Base-by-base conservation (phyloP, 1,284 basidiomycete species). In the Cryptococcus sp. region DNA sequence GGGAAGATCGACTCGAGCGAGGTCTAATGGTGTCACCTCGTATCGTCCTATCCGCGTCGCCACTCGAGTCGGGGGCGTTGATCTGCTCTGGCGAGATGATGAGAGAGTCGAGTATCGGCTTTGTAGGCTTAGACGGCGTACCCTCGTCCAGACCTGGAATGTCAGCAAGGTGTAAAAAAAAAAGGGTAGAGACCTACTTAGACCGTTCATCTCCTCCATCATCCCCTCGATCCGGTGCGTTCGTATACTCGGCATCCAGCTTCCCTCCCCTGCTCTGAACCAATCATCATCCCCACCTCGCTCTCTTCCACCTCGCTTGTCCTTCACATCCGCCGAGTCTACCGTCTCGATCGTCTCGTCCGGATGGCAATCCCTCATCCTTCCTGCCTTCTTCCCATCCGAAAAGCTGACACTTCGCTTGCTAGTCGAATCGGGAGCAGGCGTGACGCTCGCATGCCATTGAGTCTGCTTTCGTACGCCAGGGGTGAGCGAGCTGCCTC, bases 391-490 rank as follows among this genome's bases (percentile, higher is more conserved):
- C 63, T 84, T 86, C 4, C 91, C 90, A 65, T 97, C 92, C 18
- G 89, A 93, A 73, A 97, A 97, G 68, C 88, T 92, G 45, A 97
- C 92, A 38, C 87, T 92, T 26, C 91, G 81, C 23, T 83, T 80
- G 53, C 83, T 78, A 7, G 42, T 50, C 2, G 47, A 45, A 18
- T 31, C 48, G 18, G 57, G 54, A 1, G 53, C 57, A 2, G 65
- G 65, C 2, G 69, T 71, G 18, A 65, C 48, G 35, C 66, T 63
- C 23, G 61, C 56, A 19, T 64, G 63, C 66, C 66, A 71, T 9
- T 60, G 62, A 0, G 69, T 55, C 6, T 63, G 58, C 52, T 73
- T 74, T 57, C 74, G 74, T 3, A 67, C 68, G 2, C 59, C 68
- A 0, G 73, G 73, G 3, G 70, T 71, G 19, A 51, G 42, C n/a